Percentiles rank a stretch among this genome's conserved stretches.
Conservation (phyloP, 2,329 filamentous ascomycete species). For the Anthostomella pinea region DNA sequence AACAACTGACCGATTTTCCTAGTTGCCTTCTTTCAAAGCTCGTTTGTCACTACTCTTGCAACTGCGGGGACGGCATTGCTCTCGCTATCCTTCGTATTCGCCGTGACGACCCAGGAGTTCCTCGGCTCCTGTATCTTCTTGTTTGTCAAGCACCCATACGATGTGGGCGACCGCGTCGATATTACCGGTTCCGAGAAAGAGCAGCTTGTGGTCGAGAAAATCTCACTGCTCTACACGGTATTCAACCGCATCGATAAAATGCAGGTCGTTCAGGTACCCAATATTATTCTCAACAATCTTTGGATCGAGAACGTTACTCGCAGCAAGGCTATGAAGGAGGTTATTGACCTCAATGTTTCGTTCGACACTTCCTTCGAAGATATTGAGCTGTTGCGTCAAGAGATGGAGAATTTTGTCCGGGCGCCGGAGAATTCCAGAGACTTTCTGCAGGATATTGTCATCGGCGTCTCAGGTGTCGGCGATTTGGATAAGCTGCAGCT, state of each 20-base stretch:
- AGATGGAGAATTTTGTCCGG: conserved; percentile 82
- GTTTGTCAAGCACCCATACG: conserved; percentile 97
- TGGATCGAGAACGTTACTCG: conserved; percentile 95
- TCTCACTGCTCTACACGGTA: conserved; percentile 88
- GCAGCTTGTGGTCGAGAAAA: conserved; percentile 83
- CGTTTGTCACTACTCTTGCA: conserved; percentile 79
- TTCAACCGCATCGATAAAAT: conserved; percentile 81
- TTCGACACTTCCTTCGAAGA: conserved; percentile 90
- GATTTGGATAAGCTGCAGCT: conserved; percentile 87
- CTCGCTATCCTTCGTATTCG: conserved; percentile 95
- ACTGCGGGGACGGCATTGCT: conserved; percentile 90
- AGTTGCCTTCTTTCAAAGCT: conserved; percentile 85
- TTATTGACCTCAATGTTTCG: conserved; percentile 73
- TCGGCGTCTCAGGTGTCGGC: conserved; percentile 75
- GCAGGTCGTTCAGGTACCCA: conserved; percentile 80
- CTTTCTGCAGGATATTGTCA: conserved; percentile 79
- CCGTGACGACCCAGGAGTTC: conserved; percentile 87
- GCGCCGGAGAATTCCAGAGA: conserved; percentile 84
- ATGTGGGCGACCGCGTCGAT: conserved; percentile 92
- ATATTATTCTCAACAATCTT: conserved; percentile 86
- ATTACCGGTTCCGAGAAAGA: conserved; percentile 57
- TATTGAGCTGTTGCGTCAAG: conserved; percentile 76
- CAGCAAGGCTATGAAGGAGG: conserved; percentile 88
- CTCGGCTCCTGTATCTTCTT: conserved; percentile 98
- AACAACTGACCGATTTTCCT: neutral